Percentiles rank a stretch among this genome's conserved stretches.
Conservation (phyloP, 176 grass and related monocot genomes). For the Rhynchospora breviuscula region DNA sequence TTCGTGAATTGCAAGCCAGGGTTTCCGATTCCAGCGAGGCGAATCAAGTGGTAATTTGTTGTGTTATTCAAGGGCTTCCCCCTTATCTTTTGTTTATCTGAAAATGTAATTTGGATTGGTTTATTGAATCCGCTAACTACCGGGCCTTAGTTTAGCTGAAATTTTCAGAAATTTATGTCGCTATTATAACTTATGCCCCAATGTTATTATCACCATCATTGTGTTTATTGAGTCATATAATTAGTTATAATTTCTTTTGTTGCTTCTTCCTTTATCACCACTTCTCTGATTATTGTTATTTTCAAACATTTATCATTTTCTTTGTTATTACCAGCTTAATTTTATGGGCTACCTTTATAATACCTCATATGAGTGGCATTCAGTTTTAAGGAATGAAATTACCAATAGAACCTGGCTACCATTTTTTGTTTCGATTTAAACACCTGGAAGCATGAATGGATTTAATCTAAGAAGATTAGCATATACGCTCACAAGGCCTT, state of each 20-base stretch:
- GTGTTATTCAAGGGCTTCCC: not conserved
- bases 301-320: not conserved
- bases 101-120: not conserved
- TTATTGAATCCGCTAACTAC: not conserved
- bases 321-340: not conserved
- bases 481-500: not conserved
- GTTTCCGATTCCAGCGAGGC: conserved; percentile 39
- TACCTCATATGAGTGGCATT: not conserved
- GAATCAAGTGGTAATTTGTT: conserved; percentile 6
- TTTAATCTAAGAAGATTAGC: not conserved
- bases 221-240: not conserved
- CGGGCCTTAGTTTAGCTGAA: conserved; percentile 20
- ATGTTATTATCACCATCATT: not conserved
- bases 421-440: not conserved
- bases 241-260: not conserved
- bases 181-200: not conserved
- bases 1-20: conserved; percentile 52
- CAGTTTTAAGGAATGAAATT: not conserved
- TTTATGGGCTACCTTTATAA: not conserved
- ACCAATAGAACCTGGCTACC: not conserved
- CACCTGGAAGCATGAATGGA: not conserved
- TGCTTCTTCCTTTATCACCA: not conserved
- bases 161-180: not conserved
- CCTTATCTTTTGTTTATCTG: not conserved
- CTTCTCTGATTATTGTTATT: not conserved